Evolutionary conservation across 129 eudicot genomes (phyloP), one percentile per base, ranked within the genome.

Genomic region (Centella asiatica): DNA sequence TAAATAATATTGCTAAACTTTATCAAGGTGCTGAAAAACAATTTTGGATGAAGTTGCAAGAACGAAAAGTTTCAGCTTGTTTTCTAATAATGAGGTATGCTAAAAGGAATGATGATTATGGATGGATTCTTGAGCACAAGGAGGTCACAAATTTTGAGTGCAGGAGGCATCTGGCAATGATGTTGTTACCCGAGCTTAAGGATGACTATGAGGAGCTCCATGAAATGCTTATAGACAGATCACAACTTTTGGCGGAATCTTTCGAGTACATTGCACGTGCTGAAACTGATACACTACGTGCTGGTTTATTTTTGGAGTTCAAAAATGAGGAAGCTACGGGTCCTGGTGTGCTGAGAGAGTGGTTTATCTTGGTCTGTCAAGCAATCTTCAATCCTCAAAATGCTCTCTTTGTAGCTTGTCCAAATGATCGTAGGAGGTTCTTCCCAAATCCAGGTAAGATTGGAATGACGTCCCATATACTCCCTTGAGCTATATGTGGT

Each of bases 301-400:
- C 78, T 74, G 90, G 90, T 23, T 67, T 90, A 64, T 80, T 79
- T 64, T 72, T 90, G 85, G 90, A 80, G 74, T 86, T 90, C 70
- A 84, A 81, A 75, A 79, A 87, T 11, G 97, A 90, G 70, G 97
- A 90, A 68, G 97, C 97, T 57, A 86, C 95, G 2, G 97, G 97
- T 17, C 97, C 95, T 53, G 95, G 98, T 62, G 98, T 90, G 4
- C 65, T 90, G 49, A 76, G 98, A 11, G 98, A 90, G 79, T 90
- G 98, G 98, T 90, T 90, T 72, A 69, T 80, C 74, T 74, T 86
- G 73, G 98, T 90, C 18, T 90, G 95, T 64, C 87, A 74, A 72
- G 95, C 81, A 57, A 83, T 90, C 36, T 90, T 90, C 56, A 74
- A 87, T 72, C 94, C 94, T 47, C 85, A 90, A 59, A 79, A 80